phyloP scores from a whole-genome alignment of 2,329 filamentous ascomycete genomes.

The Spiromastix sp. region DNA sequence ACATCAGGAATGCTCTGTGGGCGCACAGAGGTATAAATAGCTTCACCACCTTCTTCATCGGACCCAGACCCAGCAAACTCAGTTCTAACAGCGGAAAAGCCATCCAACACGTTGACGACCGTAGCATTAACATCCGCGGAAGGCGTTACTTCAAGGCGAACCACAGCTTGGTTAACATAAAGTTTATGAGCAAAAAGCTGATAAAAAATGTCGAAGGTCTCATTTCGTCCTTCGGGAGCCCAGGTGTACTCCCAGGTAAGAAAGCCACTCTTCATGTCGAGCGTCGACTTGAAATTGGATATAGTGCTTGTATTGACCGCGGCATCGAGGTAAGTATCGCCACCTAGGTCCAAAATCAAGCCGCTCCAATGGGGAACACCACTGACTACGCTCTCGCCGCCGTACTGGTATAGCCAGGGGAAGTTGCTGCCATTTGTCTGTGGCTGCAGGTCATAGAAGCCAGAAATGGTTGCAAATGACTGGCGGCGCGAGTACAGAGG shows the following conservation, averaged over 20 bases:
- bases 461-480: slow-evolving; percentile 56
- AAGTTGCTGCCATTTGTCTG: slow-evolving; percentile 54
- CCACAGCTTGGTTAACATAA: slow-evolving; percentile 49
- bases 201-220: slow-evolving; percentile 51
- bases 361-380: slow-evolving; percentile 61
- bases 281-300: slow-evolving; percentile 48
- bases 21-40: slow-evolving; percentile 56
- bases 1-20: slow-evolving; percentile 53
- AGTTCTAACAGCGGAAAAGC: slow-evolving; percentile 56
- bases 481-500: slow-evolving; percentile 54
- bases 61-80: slow-evolving; percentile 47
- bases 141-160: slow-evolving; percentile 50
- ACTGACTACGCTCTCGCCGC: slow-evolving; percentile 59
- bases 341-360: slow-evolving; percentile 46
- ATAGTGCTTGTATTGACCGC: slow-evolving; percentile 50
- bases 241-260: slow-evolving; percentile 57
- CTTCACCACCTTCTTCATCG: slow-evolving; percentile 40
- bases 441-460: slow-evolving; percentile 54
- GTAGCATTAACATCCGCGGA: slow-evolving; percentile 44
- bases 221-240: slow-evolving; percentile 42
- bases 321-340: slow-evolving; percentile 48
- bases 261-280: slow-evolving; percentile 54
- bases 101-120: slow-evolving; percentile 58
- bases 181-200: slow-evolving; percentile 57
- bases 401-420: slow-evolving; percentile 58